Percentiles rank a stretch among this genome's conserved stretches.
Conservation (phyloP, 2,329 filamentous ascomycete genomes). For the Orbilia blumenaviensis region DNA sequence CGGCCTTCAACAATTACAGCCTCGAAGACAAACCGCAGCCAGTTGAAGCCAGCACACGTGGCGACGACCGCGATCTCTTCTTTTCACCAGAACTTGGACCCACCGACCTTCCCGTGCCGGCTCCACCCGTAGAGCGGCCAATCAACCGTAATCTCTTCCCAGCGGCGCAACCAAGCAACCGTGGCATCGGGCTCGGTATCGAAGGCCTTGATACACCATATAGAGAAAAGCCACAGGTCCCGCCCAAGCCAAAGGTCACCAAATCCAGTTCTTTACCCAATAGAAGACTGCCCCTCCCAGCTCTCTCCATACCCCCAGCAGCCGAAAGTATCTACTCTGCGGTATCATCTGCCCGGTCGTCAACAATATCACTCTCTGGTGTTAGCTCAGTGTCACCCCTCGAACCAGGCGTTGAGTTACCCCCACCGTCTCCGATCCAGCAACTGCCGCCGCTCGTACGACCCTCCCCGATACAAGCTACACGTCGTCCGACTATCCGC, state of each 20-base stretch:
- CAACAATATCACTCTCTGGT: slow-evolving; percentile 21
- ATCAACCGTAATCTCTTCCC: slow-evolving; percentile 47
- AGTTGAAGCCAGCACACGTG: slow-evolving; percentile 43
- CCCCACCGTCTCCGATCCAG: slow-evolving; percentile 36
- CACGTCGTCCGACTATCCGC: background rate
- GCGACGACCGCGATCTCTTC: slow-evolving; percentile 45
- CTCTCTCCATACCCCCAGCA: slow-evolving; percentile 18
- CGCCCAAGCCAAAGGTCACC: background rate
- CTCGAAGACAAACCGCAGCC: slow-evolving; percentile 26
- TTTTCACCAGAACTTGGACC: slow-evolving; percentile 49
- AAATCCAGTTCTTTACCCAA: slow-evolving; percentile 37
- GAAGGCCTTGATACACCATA: slow-evolving; percentile 19
- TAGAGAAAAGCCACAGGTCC: background rate
- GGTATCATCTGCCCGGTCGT: slow-evolving; percentile 37
- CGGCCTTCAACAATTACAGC: slow-evolving; percentile 28
- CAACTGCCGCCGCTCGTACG: slow-evolving; percentile 23
- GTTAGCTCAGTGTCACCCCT: slow-evolving; percentile 45
- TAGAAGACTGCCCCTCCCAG: slow-evolving; percentile 21
- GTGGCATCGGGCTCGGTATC: slow-evolving; percentile 38
- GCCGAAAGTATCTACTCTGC: slow-evolving; percentile 16
- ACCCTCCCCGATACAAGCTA: background rate
- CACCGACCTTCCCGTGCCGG: slow-evolving; percentile 3
- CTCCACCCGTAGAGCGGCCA: background rate
- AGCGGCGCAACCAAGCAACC: slow-evolving; percentile 5
- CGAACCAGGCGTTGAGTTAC: slow-evolving; percentile 27